phyloP scores from a whole-genome alignment of 75 land plant genomes.

The Pinus albicaulis region DNA sequence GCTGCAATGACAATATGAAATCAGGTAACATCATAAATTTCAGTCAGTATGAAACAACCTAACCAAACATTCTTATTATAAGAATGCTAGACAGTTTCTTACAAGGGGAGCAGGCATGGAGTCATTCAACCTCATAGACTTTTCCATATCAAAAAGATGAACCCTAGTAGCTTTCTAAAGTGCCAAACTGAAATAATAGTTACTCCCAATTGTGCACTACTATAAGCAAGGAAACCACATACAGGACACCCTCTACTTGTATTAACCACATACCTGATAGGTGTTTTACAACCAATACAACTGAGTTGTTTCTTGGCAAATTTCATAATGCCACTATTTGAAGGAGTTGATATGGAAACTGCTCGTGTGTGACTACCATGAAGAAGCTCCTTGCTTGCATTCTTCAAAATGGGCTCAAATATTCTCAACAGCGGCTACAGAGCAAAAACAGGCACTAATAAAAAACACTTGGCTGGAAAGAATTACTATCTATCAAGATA shows the following conservation, averaged over 20 bases:
- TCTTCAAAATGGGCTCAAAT: conserved; percentile 94
- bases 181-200: background rate
- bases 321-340: conserved; percentile 97
- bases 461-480: background rate
- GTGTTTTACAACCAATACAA: conserved; percentile 95
- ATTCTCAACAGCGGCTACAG: conserved; percentile 86
- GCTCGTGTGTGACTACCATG: conserved; percentile 93
- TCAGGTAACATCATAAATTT: background rate
- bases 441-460: background rate
- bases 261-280: conserved; percentile 55
- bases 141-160: background rate
- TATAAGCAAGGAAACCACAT: background rate
- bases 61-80: no score
- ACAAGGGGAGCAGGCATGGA: background rate
- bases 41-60: background rate
- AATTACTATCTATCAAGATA: background rate
- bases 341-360: conserved; percentile 88
- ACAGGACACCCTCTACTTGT: background rate
- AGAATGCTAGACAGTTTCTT: no score
- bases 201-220: background rate
- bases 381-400: conserved; percentile 90
- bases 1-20: conserved; percentile 33
- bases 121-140: background rate
- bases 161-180: background rate
- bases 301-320: conserved; percentile 93